Evolutionary conservation across 2,329 filamentous ascomycete genomes (phyloP).

Genomic region (Fonsecaea pedrosoi): DNA sequence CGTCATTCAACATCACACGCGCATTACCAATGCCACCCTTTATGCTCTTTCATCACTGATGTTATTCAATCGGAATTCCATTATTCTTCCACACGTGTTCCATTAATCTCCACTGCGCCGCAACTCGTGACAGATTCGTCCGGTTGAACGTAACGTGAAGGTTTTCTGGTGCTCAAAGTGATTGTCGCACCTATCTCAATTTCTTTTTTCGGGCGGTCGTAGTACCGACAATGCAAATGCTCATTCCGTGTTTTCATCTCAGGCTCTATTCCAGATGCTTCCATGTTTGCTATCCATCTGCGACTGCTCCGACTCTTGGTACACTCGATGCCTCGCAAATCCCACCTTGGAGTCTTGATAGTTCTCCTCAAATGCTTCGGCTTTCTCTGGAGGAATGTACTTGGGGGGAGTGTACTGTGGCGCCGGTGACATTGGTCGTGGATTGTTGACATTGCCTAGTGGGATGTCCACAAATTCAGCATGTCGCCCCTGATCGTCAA

Average conservation of each 20-base stretch:
- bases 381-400: constrained; percentile 39
- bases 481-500: constrained; percentile 39
- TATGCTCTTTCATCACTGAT: constrained; percentile 19
- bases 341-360: constrained; percentile 53
- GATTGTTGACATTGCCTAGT: constrained; percentile 43
- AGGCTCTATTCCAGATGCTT: constrained; percentile 27
- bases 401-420: constrained; percentile 41
- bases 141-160: background rate
- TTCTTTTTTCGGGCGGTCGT: background rate
- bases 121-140: constrained; percentile 13
- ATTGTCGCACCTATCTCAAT: constrained; percentile 1
- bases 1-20: constrained; percentile 38
- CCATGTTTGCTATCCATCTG: constrained; percentile 30
- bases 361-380: constrained; percentile 36
- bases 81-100: constrained; percentile 35
- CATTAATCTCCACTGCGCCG: constrained; percentile 26
- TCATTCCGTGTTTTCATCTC: constrained; percentile 14
- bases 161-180: constrained; percentile 4
- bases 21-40: constrained; percentile 34
- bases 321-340: constrained; percentile 50
- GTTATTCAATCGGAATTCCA: constrained; percentile 31
- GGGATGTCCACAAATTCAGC: constrained; percentile 49
- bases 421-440: constrained; percentile 36
- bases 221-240: background rate
- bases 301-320: constrained; percentile 41